phyloP scores from a whole-genome alignment of 2,329 filamentous ascomycete species.

The Zasmidium cellare region DNA sequence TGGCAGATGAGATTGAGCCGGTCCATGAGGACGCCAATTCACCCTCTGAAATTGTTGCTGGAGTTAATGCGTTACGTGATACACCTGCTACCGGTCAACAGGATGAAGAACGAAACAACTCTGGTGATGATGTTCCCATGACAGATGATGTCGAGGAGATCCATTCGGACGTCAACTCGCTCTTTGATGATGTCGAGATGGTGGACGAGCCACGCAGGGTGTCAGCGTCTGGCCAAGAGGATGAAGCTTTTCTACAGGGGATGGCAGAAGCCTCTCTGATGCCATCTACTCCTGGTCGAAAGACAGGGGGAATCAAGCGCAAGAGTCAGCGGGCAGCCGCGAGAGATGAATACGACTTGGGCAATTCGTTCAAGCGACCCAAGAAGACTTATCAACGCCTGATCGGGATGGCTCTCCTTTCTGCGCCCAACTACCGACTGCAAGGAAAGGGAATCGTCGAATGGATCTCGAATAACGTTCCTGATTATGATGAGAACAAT shows the following conservation, averaged over 20 bases:
- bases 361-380: conserved; percentile 23
- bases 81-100: too few species aligned
- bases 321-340: background rate
- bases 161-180: background rate
- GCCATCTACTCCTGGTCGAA: background rate
- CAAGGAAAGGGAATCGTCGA: conserved; percentile 17
- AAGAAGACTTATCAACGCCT: conserved; percentile 23
- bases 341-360: conserved; percentile 18
- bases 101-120: too few species aligned
- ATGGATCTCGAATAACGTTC: conserved; percentile 34
- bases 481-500: conserved; percentile 19
- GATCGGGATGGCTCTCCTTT: conserved; percentile 33
- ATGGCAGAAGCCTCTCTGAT: too few species aligned
- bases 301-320: background rate
- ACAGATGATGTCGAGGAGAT: background rate
- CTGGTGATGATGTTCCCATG: background rate
- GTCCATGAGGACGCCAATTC: too few species aligned
- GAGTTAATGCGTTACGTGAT: too few species aligned
- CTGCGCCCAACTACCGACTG: conserved; percentile 23
- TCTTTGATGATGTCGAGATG: background rate
- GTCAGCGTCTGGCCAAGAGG: background rate
- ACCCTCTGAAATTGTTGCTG: too few species aligned
- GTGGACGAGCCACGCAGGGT: background rate
- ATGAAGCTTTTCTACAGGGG: background rate
- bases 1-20: too few species aligned